A percentile compares a stretch with the other conserved stretches of the same genome.
Conservation (phyloP, 305 asterid species). For the Fraxinus xanthoxyloides region DNA sequence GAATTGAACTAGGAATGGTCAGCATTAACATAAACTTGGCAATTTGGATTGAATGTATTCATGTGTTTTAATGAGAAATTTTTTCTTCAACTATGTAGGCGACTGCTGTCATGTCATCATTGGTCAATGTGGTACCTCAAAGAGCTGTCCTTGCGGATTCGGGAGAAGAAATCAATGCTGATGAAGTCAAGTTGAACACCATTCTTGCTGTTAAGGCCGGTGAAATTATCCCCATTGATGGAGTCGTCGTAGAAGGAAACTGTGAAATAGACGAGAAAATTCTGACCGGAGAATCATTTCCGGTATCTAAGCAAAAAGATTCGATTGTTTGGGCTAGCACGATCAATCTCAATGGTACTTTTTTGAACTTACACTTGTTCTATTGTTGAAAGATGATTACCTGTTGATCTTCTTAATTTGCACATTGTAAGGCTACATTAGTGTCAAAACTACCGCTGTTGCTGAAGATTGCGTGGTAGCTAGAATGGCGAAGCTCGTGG, state of each 20-base stretch:
- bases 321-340: constrained; percentile 85
- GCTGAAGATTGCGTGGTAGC: constrained; percentile 83
- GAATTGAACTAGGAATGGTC: neutral
- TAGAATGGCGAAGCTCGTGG: constrained; percentile 79
- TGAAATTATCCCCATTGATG: constrained; percentile 73
- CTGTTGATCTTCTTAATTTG: neutral
- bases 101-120: constrained; percentile 73
- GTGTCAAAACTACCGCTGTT: constrained; percentile 53
- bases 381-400: neutral
- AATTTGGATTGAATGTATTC: neutral
- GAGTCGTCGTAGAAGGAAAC: constrained; percentile 65
- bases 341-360: constrained; percentile 69
- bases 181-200: constrained; percentile 59
- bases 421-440: constrained; percentile 53
- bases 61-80: neutral
- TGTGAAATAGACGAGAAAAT: constrained; percentile 85
- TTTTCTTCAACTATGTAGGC: constrained; percentile 45
- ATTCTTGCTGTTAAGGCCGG: constrained; percentile 78
- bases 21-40: neutral
- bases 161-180: constrained; percentile 65
- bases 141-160: constrained; percentile 71
- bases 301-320: constrained; percentile 66
- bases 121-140: constrained; percentile 74
- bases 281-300: constrained; percentile 85
- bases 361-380: neutral